Base-by-base conservation (phyloP, 371 early-diverging fungal genomes). In the Lichtheimia ramosa region DNA sequence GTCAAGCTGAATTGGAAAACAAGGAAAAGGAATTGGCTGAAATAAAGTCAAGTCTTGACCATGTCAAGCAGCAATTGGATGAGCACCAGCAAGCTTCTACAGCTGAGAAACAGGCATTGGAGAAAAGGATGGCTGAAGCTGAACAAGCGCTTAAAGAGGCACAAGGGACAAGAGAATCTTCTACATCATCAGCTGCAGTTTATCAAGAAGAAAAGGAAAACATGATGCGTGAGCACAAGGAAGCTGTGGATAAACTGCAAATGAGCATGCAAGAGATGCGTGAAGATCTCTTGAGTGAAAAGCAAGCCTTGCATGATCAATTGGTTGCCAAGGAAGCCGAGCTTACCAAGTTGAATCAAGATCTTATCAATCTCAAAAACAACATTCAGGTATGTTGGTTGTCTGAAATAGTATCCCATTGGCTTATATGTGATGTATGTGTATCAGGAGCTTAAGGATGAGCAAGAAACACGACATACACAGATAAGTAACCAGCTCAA, bases 401-500 rank as follows among this genome's bases (percentile, higher is more conserved):
- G 2, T 20, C 5, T 14, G 21, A n/a, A 28, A 51, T 51, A 16
- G 15, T 6, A 12, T 51, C n/a, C n/a, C 28, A 51, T 51, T 8
- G 8, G n/a, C 21, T 25, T 15, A 27, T 6, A 42, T 40, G 27
- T 0, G 10, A 12, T 24, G 10, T 25, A 52, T 5, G 46, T 20
- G 2, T 2, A 16, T 2, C 15, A 67, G 68, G 56, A 62, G 28
- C 56, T 67, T 51, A 62, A 67, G 48, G 56, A 59, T 27, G 51
- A 51, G 25, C 68, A 67, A 48, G 62, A 67, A 41, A 49, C 46
- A n/a, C 63, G 68, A 14, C 27, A 63, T 21, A 63, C 68, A 10
- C 48, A 28, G 13, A 25, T 63, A n/a, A 55, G 60, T 3, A 59
- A 57, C 46, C 63, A 67, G 49, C 60, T 67, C 15, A 59, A 60